Conservation (phyloP, 2,329 filamentous ascomycete species). For the Elsinoe australis region DNA sequence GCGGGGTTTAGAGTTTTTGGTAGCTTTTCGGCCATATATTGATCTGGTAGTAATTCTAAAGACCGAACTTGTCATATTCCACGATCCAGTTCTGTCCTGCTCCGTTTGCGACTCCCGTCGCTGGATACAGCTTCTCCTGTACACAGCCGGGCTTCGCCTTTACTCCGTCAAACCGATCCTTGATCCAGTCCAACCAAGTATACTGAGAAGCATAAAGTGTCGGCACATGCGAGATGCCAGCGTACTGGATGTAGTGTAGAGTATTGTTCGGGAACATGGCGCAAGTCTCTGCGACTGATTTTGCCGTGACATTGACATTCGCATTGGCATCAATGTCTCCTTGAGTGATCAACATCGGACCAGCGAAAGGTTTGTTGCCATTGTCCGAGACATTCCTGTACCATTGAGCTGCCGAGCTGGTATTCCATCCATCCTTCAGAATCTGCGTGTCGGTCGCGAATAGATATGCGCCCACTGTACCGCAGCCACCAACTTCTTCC, state of each 20-base stretch:
- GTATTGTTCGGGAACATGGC: conserved; percentile 20
- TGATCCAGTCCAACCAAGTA: conserved; percentile 29
- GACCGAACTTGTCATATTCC: conserved; percentile 15
- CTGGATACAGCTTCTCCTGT: conserved; percentile 18
- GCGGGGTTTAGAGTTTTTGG: too few species aligned
- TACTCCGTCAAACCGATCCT: conserved; percentile 24
- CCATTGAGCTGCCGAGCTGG: conserved; percentile 19
- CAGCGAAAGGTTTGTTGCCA: conserved; percentile 30
- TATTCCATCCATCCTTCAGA: conserved; percentile 23
- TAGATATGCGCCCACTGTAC: conserved; percentile 19
- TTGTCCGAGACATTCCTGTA: conserved; percentile 26
- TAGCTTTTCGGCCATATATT: too few species aligned
- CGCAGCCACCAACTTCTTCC: conserved; percentile 23
- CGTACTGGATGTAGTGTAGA: conserved; percentile 26
- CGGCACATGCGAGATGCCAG: conserved; percentile 27
- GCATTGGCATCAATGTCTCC: conserved; percentile 27
- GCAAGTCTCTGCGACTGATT: conserved; percentile 25
- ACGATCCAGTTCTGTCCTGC: conserved; percentile 21
- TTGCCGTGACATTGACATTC: conserved; percentile 21
- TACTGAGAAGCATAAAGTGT: conserved; percentile 27
- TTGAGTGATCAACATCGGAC: conserved; percentile 35
- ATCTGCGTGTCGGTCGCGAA: conserved; percentile 20
- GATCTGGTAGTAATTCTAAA: too few species aligned
- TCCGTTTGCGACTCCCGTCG: conserved; percentile 19
- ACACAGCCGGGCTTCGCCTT: conserved; percentile 20